Conservation (phyloP, 2,329 filamentous ascomycete genomes). For the Pseudogymnoascus sp. region DNA sequence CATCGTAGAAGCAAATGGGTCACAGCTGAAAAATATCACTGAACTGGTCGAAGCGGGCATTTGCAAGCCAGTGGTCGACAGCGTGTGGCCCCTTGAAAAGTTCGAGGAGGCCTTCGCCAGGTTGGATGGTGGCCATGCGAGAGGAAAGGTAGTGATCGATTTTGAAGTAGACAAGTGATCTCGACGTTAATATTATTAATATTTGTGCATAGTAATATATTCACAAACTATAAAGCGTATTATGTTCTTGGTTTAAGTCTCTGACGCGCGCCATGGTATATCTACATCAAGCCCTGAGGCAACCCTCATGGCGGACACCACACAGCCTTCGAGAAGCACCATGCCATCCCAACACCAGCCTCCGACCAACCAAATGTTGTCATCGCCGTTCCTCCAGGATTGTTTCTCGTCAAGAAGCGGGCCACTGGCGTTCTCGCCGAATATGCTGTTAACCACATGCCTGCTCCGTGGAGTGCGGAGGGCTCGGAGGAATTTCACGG, state of each 20-base stretch:
- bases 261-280: slow-evolving; percentile 29
- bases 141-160: slow-evolving; percentile 36
- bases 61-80: slow-evolving; percentile 32
- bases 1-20: slow-evolving; percentile 32
- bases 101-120: slow-evolving; percentile 33
- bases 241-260: neutral
- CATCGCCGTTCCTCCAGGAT: slow-evolving; percentile 45
- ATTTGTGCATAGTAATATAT: neutral
- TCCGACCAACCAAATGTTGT: slow-evolving; percentile 46
- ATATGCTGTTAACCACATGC: slow-evolving; percentile 38
- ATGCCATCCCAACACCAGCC: slow-evolving; percentile 60
- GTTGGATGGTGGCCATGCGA: slow-evolving; percentile 32
- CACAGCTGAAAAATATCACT: slow-evolving; percentile 31
- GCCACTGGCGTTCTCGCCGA: slow-evolving; percentile 21
- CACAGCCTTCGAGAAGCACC: slow-evolving; percentile 53
- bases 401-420: slow-evolving; percentile 18
- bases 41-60: slow-evolving; percentile 32
- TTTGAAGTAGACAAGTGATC: slow-evolving; percentile 14
- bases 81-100: slow-evolving; percentile 33
- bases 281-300: slow-evolving; percentile 43
- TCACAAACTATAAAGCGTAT: neutral
- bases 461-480: slow-evolving; percentile 42
- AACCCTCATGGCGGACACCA: slow-evolving; percentile 49
- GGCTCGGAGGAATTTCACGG: slow-evolving; percentile 43
- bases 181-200: neutral